Base-by-base conservation (phyloP, 768 basidiomycete genomes). In the Mycena olivaceomarginata region DNA sequence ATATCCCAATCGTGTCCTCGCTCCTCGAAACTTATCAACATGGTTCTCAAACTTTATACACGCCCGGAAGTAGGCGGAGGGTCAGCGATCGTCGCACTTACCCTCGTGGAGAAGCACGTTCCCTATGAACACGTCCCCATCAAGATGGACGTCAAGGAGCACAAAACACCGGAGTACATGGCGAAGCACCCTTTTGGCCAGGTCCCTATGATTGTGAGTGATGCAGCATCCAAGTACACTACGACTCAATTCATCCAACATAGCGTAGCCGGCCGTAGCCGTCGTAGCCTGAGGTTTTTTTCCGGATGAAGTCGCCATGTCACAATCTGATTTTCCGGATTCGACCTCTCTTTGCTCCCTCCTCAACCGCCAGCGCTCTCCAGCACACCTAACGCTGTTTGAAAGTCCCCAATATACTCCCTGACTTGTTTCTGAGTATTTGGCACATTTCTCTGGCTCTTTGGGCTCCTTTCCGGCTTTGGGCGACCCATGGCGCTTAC, bases 151-250 rank as follows among this genome's bases (percentile, higher is more conserved):
- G 18, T 6, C 43, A 64, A 64, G 63, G 63, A 64, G 8, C 63
- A 64, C n/a, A 64, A 64, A 25, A 64, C 20, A 15, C 63, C 63
- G 22, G 63, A 64, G n/a, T 64, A 22, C 41, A 11, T 64, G 11
- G 63, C 63, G 63, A 64, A n/a, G 63, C 20, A 64, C n/a, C 63
- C 63, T 10, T 64, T 45, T 22, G 63, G 63, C 63, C 46, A 40
- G 13, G 63, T 64, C 18, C 63, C 63, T 45, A 9, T 64, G n/a
- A 64, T 64, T 25, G 63, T 64, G 8, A 64, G 63, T 64, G 25
- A 45, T 45, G 41, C 43, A 13, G 15, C 41, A n/a, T 22, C 22
- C 9, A 11, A 6, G 41, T 25, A 64, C 25, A n/a, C 41, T 45
- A 11, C 31, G 12, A 41, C 16, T 16, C 16, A 9, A 39, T 39